Percentiles rank a stretch among this genome's conserved stretches.
Evolutionary conservation across 805 yeast genomes (phyloP).

Genomic region (Zygoascus bituminiphila): DNA sequence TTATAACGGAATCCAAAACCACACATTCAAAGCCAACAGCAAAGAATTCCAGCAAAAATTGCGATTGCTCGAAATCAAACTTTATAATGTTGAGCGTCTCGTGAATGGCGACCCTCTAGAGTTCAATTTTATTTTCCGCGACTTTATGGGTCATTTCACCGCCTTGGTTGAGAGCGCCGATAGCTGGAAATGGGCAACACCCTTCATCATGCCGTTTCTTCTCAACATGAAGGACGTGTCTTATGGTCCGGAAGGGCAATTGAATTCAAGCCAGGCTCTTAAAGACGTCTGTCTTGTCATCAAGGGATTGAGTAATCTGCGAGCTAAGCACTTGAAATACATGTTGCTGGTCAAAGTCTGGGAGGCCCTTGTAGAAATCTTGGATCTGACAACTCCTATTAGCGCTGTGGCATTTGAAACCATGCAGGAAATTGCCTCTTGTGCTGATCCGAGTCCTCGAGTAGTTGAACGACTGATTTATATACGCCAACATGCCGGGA

Average conservation of each 20-base stretch:
- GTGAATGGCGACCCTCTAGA: constrained; percentile 7
- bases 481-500: not conserved
- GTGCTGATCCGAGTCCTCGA: not conserved
- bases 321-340: not conserved
- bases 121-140: constrained; percentile 14
- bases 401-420: constrained; percentile 10
- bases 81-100: constrained; percentile 5
- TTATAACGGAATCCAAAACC: constrained; percentile 4
- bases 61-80: constrained; percentile 9
- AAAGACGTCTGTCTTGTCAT: constrained; percentile 10
- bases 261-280: constrained; percentile 9
- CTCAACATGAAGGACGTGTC: not conserved
- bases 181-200: constrained; percentile 10
- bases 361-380: not conserved
- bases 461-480: not conserved
- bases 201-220: constrained; percentile 13
- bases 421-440: constrained; percentile 1
- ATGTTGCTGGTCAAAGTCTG: not conserved
- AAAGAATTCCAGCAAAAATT: constrained; percentile 9
- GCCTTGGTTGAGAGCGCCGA: constrained; percentile 8
- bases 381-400: not conserved
- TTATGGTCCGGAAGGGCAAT: not conserved
- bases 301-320: constrained; percentile 4
- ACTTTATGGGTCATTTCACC: constrained; percentile 15
- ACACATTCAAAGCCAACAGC: constrained; percentile 2